These are phyloP conservation scores for Cyathus striatus DNA, from an alignment of 768 basidiomycete genomes.

Conservation along the genomic window DNA sequence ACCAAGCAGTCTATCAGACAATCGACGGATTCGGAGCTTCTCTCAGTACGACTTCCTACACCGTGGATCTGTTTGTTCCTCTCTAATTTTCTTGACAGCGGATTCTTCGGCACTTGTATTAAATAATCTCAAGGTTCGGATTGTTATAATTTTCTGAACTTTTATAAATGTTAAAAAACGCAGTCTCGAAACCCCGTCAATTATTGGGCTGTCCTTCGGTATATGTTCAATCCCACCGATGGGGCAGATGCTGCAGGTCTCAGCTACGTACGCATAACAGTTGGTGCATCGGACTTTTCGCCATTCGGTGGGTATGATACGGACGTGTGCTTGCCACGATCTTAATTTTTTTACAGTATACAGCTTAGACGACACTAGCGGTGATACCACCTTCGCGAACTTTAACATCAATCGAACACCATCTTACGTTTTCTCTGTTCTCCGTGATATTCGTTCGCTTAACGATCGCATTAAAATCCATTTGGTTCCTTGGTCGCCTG, in stretches of 20 bases:
- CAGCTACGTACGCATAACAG: constrained; percentile 61
- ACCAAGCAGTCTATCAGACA: constrained; percentile 47
- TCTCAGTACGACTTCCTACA: constrained; percentile 38
- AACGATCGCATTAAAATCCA: constrained; percentile 49
- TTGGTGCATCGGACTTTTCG: constrained; percentile 76
- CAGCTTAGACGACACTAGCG: constrained; percentile 58
- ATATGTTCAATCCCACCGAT: constrained; percentile 60
- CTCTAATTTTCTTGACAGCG: constrained; percentile 32
- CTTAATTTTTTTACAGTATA: constrained; percentile 40
- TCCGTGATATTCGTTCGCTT: constrained; percentile 58
- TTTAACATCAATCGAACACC: constrained; percentile 60
- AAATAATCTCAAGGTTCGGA: constrained; percentile 57
- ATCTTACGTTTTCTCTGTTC: constrained; percentile 55
- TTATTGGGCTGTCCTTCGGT: constrained; percentile 54
- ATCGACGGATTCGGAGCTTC: constrained; percentile 66
- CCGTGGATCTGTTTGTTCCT: background rate
- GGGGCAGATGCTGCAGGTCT: constrained; percentile 60
- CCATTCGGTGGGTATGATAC: constrained; percentile 31
- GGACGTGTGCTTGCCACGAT: background rate
- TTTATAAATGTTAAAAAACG: background rate
- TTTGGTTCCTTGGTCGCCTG: constrained; percentile 72
- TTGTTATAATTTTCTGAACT: background rate
- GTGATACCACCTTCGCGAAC: constrained; percentile 50
- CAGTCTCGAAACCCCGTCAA: constrained; percentile 46
- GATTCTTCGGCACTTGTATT: constrained; percentile 65